Evolutionary conservation across 495 filamentous ascomycete species (phyloP), one percentile per base, ranked within the genome.

Genomic region (Astrocystis sublimbata): DNA sequence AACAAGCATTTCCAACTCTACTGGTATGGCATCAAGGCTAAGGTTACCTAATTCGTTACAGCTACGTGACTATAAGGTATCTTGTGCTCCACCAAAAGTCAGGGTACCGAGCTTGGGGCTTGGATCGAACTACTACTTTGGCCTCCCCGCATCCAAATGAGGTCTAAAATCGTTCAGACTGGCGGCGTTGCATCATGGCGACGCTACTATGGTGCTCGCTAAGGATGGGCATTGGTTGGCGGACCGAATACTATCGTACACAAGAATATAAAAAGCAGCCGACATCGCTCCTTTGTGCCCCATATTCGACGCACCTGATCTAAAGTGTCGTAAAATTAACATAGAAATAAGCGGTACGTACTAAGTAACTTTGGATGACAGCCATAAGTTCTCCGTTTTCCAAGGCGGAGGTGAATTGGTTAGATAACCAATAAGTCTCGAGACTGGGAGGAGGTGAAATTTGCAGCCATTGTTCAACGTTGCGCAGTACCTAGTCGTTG

Each of bases 291-390:
- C 6, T 17, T 26, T 8, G 40, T 57, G 28, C 40, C 28, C 54
- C 54, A 56, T 57, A 26, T 28, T 42, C 38, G 54, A 45, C 28
- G 43, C 54, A 57, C 54, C 54, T 57, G 54, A 57, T 57, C 38
- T 35, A 9, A 31, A 45, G 26, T 57, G 45, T 40, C 40, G 54
- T 56, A 56, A n/a, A n/a, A n/a, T n/a, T n/a, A n/a, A n/a, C n/a
- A n/a, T n/a, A n/a, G n/a, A n/a, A n/a, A n/a, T n/a, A n/a, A n/a
- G n/a, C n/a, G n/a, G n/a, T n/a, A n/a, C n/a, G n/a, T n/a, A n/a
- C n/a, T n/a, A n/a, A n/a, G n/a, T n/a, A n/a, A n/a, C n/a, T n/a
- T n/a, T n/a, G n/a, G n/a, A n/a, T n/a, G n/a, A n/a, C n/a, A n/a
- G n/a, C n/a, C n/a, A n/a, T n/a, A n/a, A n/a, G n/a, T n/a, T n/a